Evolutionary conservation across 371 early-diverging fungal genomes (phyloP), one percentile per base, ranked within the genome.

Genomic region (Syncephalastrum contaminatum): DNA sequence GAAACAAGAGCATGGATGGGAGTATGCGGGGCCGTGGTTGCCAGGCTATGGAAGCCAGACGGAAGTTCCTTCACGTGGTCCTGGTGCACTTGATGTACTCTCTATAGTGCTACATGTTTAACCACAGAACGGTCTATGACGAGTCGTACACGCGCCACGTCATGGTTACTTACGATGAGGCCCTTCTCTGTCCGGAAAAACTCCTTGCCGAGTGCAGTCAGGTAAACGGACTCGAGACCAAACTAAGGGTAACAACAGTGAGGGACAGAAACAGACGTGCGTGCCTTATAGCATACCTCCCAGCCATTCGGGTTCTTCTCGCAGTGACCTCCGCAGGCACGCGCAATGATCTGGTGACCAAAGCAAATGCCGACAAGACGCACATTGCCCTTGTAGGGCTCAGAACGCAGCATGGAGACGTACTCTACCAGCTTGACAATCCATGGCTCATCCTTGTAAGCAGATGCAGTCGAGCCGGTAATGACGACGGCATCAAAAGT

Each of bases 271-370:
- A 41, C 42, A 41, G 20, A 2, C 51, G 21, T 4, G 49, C 40
- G 14, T 22, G 4, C 25, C 42, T 12, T 25, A 21, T 21, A 20
- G 41, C 25, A 48, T 69, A 86, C 84, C 76, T 91, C 91, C 89
- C 88, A 88, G 8, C 91, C 91, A 6, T 69, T 59, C 0, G 77
- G 68, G 61, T 85, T 87, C 56, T 77, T 77, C 39, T 54, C 60
- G 16, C 82, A 81, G 14, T 68, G 55, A 5, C 85, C 88, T 19
- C 84, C 86, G 43, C 77, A 62, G 2, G 89, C 89, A 43, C 80
- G 72, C 8, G 87, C 88, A 45, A 91, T 73, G 49, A 88, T 78
- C 69, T 91, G 91, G 52, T 89, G 89, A 15, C 91, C 91, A 69
- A 89, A 91, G 56, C 91, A 91, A 25, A 91, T 64, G 5, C 91